A percentile compares a stretch with the other conserved stretches of the same genome.
These are phyloP conservation scores for Cokeromyces recurvatus DNA, from an alignment of 371 early-diverging fungal genomes.

Conservation along the genomic window DNA sequence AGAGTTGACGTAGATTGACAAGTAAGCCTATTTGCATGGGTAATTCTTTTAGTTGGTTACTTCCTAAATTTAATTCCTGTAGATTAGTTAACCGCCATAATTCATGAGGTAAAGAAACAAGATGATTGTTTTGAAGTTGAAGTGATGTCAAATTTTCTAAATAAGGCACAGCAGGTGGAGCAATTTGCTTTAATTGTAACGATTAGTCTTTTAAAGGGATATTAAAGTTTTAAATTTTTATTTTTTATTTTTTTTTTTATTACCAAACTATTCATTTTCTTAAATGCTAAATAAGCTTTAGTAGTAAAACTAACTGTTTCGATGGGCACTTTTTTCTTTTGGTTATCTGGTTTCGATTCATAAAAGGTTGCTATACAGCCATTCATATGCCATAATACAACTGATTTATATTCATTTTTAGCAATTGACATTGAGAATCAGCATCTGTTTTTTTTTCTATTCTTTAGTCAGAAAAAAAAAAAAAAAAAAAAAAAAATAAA, in stretches of 20 bases:
- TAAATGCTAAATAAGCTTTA: conserved; percentile 24
- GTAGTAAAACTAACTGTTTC: conserved; percentile 18
- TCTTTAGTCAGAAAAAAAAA: conserved; percentile 2
- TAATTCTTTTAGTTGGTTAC: conserved; percentile 78
- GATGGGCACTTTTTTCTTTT: conserved; percentile 12
- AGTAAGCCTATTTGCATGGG: conserved; percentile 90
- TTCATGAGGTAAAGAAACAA: conserved; percentile 69
- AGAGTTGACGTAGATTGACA: conserved; percentile 75
- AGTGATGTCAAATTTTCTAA: conserved; percentile 65
- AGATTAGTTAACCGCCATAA: conserved; percentile 66
- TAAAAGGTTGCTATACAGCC: conserved; percentile 25
- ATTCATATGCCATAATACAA: conserved; percentile 28
- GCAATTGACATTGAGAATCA: conserved; percentile 3
- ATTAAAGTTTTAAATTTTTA: no score
- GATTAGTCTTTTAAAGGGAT: no score
- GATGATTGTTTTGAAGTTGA: conserved; percentile 85
- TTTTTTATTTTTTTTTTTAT: background rate
- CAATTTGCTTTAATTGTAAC: conserved; percentile 25
- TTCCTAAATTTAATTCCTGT: conserved; percentile 77
- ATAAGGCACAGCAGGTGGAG: conserved; percentile 34
- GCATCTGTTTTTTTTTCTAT: no score
- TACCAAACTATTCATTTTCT: conserved; percentile 25
- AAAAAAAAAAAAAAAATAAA: background rate
- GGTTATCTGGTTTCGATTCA: conserved; percentile 3
- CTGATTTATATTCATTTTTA: conserved; percentile 14